Percentiles rank a stretch among this genome's conserved stretches.
Conservation (phyloP, 2,329 filamentous ascomycete species). For the Aspergillus brasiliensis region DNA sequence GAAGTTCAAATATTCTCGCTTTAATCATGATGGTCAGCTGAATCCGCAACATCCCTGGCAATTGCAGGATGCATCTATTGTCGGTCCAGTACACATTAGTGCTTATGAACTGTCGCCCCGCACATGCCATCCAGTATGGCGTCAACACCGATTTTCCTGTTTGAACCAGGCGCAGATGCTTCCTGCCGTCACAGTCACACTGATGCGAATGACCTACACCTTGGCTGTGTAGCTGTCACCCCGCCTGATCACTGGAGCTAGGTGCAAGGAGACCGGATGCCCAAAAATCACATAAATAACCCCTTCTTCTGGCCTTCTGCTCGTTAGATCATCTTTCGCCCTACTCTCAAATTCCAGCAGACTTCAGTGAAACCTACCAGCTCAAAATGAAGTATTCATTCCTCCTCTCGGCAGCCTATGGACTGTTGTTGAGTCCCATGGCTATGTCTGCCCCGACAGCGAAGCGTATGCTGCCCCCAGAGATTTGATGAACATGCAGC, state of each 20-base stretch:
- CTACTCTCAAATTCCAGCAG: too few relatives aligned
- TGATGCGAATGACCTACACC: not conserved
- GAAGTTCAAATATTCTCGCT: not conserved
- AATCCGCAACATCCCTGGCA: too few relatives aligned
- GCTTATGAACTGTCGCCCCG: too few relatives aligned
- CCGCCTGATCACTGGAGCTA: too few relatives aligned
- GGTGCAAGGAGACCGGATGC: too few relatives aligned
- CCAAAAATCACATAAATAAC: not conserved
- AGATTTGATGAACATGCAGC: not conserved
- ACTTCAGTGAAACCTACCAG: not conserved
- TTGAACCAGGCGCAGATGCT: not conserved
- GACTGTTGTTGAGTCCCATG: not conserved
- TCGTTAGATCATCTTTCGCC: not conserved
- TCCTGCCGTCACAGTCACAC: not conserved
- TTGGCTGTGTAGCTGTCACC: too few relatives aligned
- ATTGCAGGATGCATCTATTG: too few relatives aligned
- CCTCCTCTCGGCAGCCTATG: not conserved
- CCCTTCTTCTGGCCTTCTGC: not conserved
- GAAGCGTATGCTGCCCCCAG: not conserved
- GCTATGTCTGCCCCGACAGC: not conserved
- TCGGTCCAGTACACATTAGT: too few relatives aligned
- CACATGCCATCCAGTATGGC: too few relatives aligned
- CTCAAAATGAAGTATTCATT: not conserved
- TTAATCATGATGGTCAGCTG: too few relatives aligned
- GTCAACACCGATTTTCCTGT: too few relatives aligned